Base-by-base conservation (phyloP, 805 yeast species). In the Cyberlindnera saturnus region DNA sequence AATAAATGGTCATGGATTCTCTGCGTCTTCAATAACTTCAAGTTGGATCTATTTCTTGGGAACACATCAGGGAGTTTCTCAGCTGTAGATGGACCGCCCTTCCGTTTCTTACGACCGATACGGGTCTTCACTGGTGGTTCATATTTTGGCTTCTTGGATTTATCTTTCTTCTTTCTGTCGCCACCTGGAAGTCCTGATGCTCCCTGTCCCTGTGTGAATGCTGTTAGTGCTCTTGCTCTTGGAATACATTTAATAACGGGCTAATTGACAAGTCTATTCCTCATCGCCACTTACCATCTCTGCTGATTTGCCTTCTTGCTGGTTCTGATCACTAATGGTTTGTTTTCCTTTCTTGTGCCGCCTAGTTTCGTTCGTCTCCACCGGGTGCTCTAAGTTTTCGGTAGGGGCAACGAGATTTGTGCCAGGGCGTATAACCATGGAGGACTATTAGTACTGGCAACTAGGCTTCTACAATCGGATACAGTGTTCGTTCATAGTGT, bases 111-210 rank as follows among this genome's bases (percentile, higher is more conserved):
- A 65, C 87, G 85, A 44, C 96, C 96, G 58, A 88, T 85, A 52
- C 90, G 81, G 6, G 96, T 83, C 66, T 91, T 95, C 48, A 91
- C 97, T 14, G 99, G 99, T 31, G 99, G 98, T 67, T 93, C 99
- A 66, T 91, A 93, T 72, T 90, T 91, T 59, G 97, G 98, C 67
- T 91, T 90, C 57, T 86, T 86, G 52, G 82, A 80, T 69, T 82
- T 82, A 50, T 75, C 80, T 55, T 77, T 81, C 63, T 79, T 79
- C 65, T 71, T 72, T 62, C 71, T 38, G 41, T 55, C 56, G 60
- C 74, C 76, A 50, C 77, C 79, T 38, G 58, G 52, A 52, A 74
- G 65, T 46, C 76, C 77, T 20, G 79, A 72, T 43, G 79, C 73
- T 42, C 71, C 73, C 69, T 75, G 80, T 56, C 81, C 81, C 81